Conservation (phyloP, 2,329 filamentous ascomycete species). For the Fusarium stilboides region DNA sequence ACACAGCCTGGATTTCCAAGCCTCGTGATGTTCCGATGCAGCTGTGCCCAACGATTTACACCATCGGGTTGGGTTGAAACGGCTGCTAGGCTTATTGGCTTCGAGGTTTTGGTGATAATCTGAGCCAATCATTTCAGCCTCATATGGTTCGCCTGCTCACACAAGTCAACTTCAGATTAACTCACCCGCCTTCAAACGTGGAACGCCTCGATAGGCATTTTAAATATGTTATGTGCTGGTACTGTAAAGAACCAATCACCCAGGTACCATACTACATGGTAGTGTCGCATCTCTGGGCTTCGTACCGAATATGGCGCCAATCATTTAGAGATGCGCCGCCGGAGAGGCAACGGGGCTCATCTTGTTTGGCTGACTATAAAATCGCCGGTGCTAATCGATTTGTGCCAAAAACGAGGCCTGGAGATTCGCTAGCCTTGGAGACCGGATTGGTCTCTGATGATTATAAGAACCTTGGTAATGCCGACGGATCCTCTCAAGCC, state of each 20-base stretch:
- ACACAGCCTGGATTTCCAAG: conserved; percentile 2
- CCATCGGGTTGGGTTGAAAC: conserved; percentile 24
- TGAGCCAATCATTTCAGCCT: conserved; percentile 40
- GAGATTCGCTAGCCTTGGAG: conserved; percentile 12
- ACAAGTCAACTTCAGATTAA: conserved; percentile 24
- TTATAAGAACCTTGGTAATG: conserved; percentile 27
- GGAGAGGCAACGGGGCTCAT: conserved; percentile 7
- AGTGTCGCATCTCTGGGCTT: conserved; percentile 3
- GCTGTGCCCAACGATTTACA: conserved; percentile 32
- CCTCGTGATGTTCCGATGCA: conserved; percentile 15
- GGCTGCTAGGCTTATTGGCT: conserved; percentile 12
- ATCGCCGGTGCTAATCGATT: background rate
- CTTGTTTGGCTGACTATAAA: conserved; percentile 8
- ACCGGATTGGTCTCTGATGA: conserved; percentile 5
- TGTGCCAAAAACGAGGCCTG: background rate
- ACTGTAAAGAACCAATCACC: background rate
- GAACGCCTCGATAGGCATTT: conserved; percentile 2
- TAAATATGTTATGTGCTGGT: background rate
- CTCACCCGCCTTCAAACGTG: conserved; percentile 26
- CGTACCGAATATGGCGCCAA: conserved; percentile 8
- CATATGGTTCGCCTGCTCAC: conserved; percentile 32
- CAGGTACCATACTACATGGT: conserved; percentile 1
- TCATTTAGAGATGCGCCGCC: conserved; percentile 5
- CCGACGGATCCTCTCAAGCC: background rate
- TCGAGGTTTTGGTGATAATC: conserved; percentile 14